Evolutionary conservation across 441 rosid species (phyloP), one percentile per base, ranked within the genome.

Genomic region (Gossypium schwendimanii): DNA sequence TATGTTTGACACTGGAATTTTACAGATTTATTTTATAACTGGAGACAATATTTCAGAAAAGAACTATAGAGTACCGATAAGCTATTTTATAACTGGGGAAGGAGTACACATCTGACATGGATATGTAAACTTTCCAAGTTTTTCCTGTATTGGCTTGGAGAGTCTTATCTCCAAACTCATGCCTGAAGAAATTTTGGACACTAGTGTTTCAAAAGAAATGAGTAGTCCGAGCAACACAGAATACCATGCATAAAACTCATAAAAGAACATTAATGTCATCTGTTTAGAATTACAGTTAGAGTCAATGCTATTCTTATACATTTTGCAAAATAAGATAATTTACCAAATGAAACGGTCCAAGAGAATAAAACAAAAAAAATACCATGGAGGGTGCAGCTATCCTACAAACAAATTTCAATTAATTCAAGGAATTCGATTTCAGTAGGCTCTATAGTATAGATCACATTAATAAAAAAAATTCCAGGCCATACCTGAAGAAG

Each of bases 401-500:
- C 71, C 71, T 28, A 24, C 21, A 67, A 23, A 67, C 4, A 24
- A 67, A 50, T 15, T 28, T 9, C 59, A 49, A 49, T 12, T 15
- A 17, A 18, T 31, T 17, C 61, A 15, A 21, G 54, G 17, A 57
- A 14, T 57, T 70, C 14, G 23, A 26, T 20, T 58, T 65, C 59
- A 26, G 52, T 50, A 59, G 26, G 44, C 20, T 18, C 28, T 58
- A 49, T 31, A 28, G 8, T 11, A 58, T 21, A 2, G 15, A 73
- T 31, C 66, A 15, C 18, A 15, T 41, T 24, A 58, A 73, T 41
- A 50, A 72, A 44, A 28, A 67, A 55, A 39, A 7, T 39, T 15
- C 33, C 55, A 63, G 3, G 63, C 73, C 79, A 67, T 84, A 92
- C 98, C 96, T 94, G 88, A 72, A 94, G 82, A 81, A 92, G 88